phyloP scores from a whole-genome alignment of 768 basidiomycete genomes.

The Kwoniella sp. region DNA sequence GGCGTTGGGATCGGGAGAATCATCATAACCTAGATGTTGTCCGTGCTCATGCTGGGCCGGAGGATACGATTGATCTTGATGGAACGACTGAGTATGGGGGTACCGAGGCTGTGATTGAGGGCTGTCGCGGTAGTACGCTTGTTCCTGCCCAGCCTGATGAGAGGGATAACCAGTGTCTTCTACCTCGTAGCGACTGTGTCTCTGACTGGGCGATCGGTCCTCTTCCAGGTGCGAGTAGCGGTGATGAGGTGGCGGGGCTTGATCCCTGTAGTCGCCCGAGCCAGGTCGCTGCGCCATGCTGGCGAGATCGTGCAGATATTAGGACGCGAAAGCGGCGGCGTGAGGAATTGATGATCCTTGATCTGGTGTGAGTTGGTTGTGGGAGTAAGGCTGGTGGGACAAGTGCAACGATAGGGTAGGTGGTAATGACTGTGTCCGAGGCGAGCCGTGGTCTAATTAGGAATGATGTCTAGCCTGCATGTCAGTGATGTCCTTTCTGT shows the following conservation, averaged over 20 bases:
- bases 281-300: conserved; percentile 12
- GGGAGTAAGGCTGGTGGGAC: too few species aligned
- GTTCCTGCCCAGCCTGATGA: not conserved
- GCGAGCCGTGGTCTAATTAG: too few species aligned
- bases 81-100: not conserved
- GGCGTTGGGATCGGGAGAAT: conserved; percentile 15
- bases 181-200: not conserved
- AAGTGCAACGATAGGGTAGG: too few species aligned
- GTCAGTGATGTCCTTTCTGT: too few species aligned
- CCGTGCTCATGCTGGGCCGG: not conserved
- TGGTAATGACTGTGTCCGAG: too few species aligned
- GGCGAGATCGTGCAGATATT: not conserved
- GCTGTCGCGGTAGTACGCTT: not conserved
- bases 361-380: too few species aligned
- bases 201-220: not conserved
- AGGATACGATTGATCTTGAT: conserved; percentile 1
- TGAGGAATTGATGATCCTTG: too few species aligned
- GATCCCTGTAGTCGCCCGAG: conserved; percentile 11
- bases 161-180: not conserved
- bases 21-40: conserved; percentile 17
- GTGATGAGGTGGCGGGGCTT: conserved; percentile 1
- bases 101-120: not conserved
- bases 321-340: not conserved
- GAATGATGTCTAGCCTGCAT: too few species aligned
- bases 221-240: conserved; percentile 16